Evolutionary conservation across 2,329 filamentous ascomycete species (phyloP).

Genomic region (Aspergillus costaricaensis): DNA sequence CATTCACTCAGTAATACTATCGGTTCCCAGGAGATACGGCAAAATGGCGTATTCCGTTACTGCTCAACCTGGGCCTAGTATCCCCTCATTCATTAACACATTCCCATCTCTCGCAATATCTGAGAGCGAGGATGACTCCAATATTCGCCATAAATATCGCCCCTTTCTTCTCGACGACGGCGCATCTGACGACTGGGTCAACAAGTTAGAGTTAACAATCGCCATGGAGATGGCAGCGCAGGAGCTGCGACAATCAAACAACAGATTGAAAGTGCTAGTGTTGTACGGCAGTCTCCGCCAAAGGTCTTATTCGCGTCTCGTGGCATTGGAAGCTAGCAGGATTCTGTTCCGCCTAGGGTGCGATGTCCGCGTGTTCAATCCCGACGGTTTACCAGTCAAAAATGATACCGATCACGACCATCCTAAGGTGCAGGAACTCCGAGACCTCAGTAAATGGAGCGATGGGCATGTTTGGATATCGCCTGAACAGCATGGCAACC

Average conservation of each 20-base stretch:
- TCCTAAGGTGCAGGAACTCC: constrained; percentile 63
- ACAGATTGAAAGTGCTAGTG: constrained; percentile 59
- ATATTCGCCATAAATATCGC: constrained; percentile 54
- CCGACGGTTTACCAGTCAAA: constrained; percentile 61
- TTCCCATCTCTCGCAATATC: constrained; percentile 13
- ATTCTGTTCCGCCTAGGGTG: constrained; percentile 66
- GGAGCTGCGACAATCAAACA: constrained; percentile 43
- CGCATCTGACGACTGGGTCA: constrained; percentile 56
- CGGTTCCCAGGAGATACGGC: background rate
- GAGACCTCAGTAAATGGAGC: constrained; percentile 63
- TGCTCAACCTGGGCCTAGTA: background rate
- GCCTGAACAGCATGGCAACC: constrained; percentile 67
- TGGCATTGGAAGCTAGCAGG: constrained; percentile 61
- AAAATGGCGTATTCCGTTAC: background rate
- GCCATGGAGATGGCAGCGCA: constrained; percentile 54
- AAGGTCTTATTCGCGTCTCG: constrained; percentile 60
- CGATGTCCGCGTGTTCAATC: constrained; percentile 66
- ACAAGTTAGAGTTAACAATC: constrained; percentile 57
- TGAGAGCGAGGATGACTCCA: constrained; percentile 49
- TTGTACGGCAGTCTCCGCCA: constrained; percentile 62
- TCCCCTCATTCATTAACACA: background rate
- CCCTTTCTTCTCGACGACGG: constrained; percentile 56
- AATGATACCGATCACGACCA: constrained; percentile 62
- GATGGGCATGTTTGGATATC: constrained; percentile 68
- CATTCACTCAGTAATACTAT: background rate